Percentiles rank a stretch among this genome's conserved stretches.
phyloP scores from a whole-genome alignment of 1,139 yeast species.

The Saccharomyces hybrid region DNA sequence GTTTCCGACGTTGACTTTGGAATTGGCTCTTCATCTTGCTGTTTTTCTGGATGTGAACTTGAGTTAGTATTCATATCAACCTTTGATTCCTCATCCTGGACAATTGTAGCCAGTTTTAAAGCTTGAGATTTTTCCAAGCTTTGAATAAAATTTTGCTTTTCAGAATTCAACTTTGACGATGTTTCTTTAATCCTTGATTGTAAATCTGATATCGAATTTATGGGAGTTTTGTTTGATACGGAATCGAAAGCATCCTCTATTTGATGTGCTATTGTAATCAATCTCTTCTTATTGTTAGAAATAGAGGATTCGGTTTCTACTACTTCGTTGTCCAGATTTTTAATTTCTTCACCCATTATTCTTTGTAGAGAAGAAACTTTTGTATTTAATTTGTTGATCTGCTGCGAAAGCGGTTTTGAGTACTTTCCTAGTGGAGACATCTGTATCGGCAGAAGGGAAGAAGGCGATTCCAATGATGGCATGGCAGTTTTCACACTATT shows the following conservation, averaged over 20 bases:
- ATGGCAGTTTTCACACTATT: neutral
- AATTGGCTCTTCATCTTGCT: neutral
- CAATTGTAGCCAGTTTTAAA: slow-evolving; percentile 47
- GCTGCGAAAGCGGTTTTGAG: neutral
- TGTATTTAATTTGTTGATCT: neutral
- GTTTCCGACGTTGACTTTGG: neutral
- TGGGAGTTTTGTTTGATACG: neutral
- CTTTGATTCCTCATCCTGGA: slow-evolving; percentile 34
- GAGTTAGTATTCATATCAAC: neutral
- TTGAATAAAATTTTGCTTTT: slow-evolving; percentile 11
- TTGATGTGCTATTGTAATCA: neutral
- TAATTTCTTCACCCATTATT: neutral
- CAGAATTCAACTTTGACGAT: slow-evolving; percentile 3
- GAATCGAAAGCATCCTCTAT: neutral
- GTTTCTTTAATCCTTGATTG: neutral
- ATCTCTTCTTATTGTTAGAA: neutral
- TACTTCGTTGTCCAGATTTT: neutral
- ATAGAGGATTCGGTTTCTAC: neutral
- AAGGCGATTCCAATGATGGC: neutral
- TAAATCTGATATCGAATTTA: slow-evolving; percentile 1
- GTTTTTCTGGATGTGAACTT: neutral
- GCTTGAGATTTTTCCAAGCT: slow-evolving; percentile 50
- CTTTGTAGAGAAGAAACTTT: neutral
- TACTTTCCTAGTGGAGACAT: neutral
- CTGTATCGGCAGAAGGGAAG: neutral